Base-by-base conservation (phyloP, 2,329 filamentous ascomycete genomes). In the Scolecobasidium constrictum region DNA sequence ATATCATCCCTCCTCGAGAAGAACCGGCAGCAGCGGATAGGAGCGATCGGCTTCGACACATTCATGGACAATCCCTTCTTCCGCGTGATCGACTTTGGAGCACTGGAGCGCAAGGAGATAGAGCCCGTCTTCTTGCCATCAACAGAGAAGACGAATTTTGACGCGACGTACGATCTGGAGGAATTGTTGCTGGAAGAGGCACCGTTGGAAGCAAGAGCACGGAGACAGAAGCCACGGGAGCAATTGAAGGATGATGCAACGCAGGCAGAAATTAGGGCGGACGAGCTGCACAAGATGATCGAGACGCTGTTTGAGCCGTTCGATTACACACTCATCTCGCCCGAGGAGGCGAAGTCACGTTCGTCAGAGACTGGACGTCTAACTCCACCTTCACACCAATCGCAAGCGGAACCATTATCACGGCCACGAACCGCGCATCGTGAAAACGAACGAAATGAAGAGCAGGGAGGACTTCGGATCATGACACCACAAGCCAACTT, bases 81-180 rank as follows among this genome's bases (percentile, higher is more conserved):
- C 68, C 74, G 80, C 33, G 67, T 74, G 3, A 77, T 96, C 51
- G 83, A 96, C 57, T 98, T 98, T 51, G 78, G 77, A 12, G 79
- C 81, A 0, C 65, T 98, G 26, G 86, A 94, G 58, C 72, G 78
- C 49, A 96, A 95, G 59, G 79, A 87, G 56, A 80, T 96, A 35
- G 81, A 88, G 52, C 92, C 92, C 0, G 78, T 96, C 3, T 98
- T 98, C 59, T 76, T 83, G 16, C 92, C 92, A 0, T 94, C 90
- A 0, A 88, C 86, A 44, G 92, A 96, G 38, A 98, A 98, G 73
- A 96, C 92, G 3, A 98, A 98, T 60, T 98, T 98, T 52, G 92
- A 98, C 62, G 92, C 92, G 4, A 98, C 92, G 1, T 96, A 98
- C 58, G 92, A 98, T 61, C 67, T 98, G 40, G 92, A 98, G 58